A percentile compares a stretch with the other conserved stretches of the same genome.
Evolutionary conservation across 2,329 filamentous ascomycete species (phyloP).

Genomic region (Beauveria sp.): DNA sequence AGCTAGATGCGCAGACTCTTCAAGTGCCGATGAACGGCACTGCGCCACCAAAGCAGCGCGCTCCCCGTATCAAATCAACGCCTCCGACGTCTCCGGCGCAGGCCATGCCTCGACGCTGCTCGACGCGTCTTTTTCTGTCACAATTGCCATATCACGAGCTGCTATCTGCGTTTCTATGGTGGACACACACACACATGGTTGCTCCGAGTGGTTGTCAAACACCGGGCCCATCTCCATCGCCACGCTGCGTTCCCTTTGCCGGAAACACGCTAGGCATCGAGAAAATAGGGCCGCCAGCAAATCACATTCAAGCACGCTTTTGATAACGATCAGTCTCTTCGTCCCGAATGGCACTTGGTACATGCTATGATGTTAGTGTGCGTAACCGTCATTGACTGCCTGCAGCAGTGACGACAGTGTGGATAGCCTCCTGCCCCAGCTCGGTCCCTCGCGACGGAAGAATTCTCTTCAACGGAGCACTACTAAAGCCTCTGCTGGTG

Average conservation of each 20-base stretch:
- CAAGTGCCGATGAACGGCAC: too few relatives aligned
- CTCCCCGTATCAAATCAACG: too few relatives aligned
- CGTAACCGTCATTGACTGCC: not conserved
- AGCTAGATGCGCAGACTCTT: too few relatives aligned
- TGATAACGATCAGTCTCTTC: not conserved
- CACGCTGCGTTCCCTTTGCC: not conserved
- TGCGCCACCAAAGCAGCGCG: too few relatives aligned
- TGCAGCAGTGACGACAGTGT: not conserved
- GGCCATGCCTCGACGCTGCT: not conserved
- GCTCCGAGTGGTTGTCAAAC: not conserved
- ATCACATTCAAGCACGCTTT: not conserved
- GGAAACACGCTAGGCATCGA: not conserved
- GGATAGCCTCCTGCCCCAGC: not conserved
- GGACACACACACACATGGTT: not conserved
- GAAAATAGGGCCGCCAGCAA: not conserved
- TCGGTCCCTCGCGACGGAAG: not conserved
- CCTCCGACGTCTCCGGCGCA: too few relatives aligned
- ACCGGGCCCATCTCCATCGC: not conserved
- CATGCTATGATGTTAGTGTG: not conserved
- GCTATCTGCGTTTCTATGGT: not conserved
- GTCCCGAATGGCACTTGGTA: not conserved
- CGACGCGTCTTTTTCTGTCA: not conserved
- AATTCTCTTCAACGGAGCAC: not conserved
- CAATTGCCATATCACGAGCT: not conserved
- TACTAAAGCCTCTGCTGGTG: not conserved